Evolutionary conservation across 495 filamentous ascomycete genomes (phyloP), one percentile per base, ranked within the genome.

Genomic region (Neurospora discreta): DNA sequence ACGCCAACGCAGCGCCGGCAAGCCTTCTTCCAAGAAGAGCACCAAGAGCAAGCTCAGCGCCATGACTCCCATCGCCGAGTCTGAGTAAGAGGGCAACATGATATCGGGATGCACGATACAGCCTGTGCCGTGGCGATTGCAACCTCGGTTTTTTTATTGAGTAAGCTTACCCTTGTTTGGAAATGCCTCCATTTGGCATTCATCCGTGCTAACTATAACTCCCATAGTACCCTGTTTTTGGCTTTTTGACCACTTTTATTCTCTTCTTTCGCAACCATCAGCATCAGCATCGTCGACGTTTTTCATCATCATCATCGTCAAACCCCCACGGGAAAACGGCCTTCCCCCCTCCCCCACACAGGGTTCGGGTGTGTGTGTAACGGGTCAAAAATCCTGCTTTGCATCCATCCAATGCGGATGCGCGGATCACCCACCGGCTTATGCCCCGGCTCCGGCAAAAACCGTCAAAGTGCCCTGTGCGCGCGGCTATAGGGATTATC

Each of bases 51-150:
- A 84, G 81, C 77, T 78, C 60, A 77, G 75, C 73, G 80, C 82
- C 75, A 84, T 86, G 78, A 81, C 83, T 69, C 82, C 83, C 78
- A 86, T 86, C 77, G 75, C 80, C 77, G 84, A 86, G 78, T 72
- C 80, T 26, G 80, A 78, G 69, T 79, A 75, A 79, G 41, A 41
- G 8, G 38, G 26, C 40, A 36, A 68, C 44, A 39, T 16, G 41
- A 16, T 33, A 52, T 39, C n/a, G 30, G 30, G 15, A 39, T 36
- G 20, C 70, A 60, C 58, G 26, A 46, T 60, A 68, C 68, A 70
- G 52, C 52, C 26, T 69, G 71, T 69, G 68, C 68, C 36, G 71
- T 33, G 71, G 23, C 33, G 30, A 41, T 41, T 68, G 44, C 58
- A 71, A 70, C 44, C 68, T 30, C 33, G 20, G n/a, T n/a, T n/a